Conservation (phyloP, 1,139 yeast genomes). For the Blastobotrys serpentis region DNA sequence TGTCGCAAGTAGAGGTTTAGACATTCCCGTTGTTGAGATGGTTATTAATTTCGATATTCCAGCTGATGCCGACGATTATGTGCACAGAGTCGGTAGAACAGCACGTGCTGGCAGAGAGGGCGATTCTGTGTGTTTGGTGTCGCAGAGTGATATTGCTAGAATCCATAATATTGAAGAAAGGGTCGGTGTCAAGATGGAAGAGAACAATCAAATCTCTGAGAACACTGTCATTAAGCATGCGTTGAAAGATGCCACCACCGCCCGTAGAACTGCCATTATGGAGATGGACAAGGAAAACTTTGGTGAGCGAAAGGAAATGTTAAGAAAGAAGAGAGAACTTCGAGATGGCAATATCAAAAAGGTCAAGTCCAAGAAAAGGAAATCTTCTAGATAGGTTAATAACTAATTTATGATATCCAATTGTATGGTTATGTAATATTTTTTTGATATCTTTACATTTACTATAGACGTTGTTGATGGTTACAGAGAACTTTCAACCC, state of each 20-base stretch:
- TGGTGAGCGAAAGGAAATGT: conserved; percentile 56
- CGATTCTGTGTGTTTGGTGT: conserved; percentile 66
- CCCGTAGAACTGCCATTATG: conserved; percentile 86
- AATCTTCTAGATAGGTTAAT: background rate
- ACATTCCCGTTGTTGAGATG: conserved; percentile 86
- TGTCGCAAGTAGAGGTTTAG: conserved; percentile 96
- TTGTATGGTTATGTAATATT: too few species aligned
- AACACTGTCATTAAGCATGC: conserved; percentile 71
- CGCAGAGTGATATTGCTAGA: conserved; percentile 81
- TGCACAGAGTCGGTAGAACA: conserved; percentile 99
- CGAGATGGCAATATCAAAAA: conserved; percentile 10
- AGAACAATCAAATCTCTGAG: conserved; percentile 69
- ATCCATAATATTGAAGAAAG: conserved; percentile 84
- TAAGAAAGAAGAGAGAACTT: conserved; percentile 6
- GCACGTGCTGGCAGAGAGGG: conserved; percentile 97
- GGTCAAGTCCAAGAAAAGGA: conserved; percentile 13
- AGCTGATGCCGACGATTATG: conserved; percentile 93
- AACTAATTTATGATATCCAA: background rate
- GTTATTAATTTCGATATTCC: conserved; percentile 93
- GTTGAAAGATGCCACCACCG: conserved; percentile 66
- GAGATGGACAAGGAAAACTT: conserved; percentile 90
- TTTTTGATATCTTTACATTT: too few species aligned
- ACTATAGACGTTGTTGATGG: too few species aligned
- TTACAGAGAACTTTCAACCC: too few species aligned
- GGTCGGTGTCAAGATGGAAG: conserved; percentile 72